Evolutionary conservation across 352 stramenopile genomes (phyloP).

Genomic region (Pythium coloratum): DNA sequence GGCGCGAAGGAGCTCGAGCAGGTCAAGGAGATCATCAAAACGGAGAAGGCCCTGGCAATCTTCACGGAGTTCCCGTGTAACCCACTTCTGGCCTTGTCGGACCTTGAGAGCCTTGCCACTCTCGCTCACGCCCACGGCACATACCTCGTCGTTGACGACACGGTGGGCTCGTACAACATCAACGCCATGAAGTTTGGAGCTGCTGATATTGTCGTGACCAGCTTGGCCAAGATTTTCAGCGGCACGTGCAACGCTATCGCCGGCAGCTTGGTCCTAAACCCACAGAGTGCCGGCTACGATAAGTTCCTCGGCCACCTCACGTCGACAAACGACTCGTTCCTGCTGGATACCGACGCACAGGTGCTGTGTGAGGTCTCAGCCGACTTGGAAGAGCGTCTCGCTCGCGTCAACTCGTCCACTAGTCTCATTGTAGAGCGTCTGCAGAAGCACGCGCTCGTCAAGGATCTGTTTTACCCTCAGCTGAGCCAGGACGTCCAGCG

Average conservation of each 20-base stretch:
- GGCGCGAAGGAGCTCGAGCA: conserved; percentile 59
- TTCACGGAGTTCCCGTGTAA: conserved; percentile 95
- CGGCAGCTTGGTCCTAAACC: conserved; percentile 90
- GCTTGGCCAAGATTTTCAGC: conserved; percentile 93
- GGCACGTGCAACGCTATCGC: conserved; percentile 91
- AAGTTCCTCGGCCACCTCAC: conserved; percentile 42
- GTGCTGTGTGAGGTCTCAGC: conserved; percentile 47
- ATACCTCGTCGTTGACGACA: conserved; percentile 90
- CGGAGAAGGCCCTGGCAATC: conserved; percentile 80
- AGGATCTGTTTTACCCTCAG: conserved; percentile 87
- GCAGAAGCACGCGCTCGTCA: conserved; percentile 67
- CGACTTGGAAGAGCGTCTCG: conserved; percentile 75
- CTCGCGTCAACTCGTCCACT: conserved; percentile 79
- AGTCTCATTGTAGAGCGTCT: conserved; percentile 73
- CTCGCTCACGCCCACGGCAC: conserved; percentile 88
- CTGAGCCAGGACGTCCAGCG: conserved; percentile 43
- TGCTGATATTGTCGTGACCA: conserved; percentile 91
- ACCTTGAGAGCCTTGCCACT: conserved; percentile 78
- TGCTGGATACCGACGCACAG: conserved; percentile 61
- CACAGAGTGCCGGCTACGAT: conserved; percentile 41
- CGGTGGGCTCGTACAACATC: conserved; percentile 90
- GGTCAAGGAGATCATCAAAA: conserved; percentile 67
- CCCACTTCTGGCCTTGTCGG: conserved; percentile 84
- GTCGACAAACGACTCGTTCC: conserved; percentile 51
- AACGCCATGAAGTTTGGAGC: conserved; percentile 76